Percentiles rank a stretch among this genome's conserved stretches.
phyloP scores from a whole-genome alignment of 495 filamentous ascomycete species.

The Pseudoneurospora amorphoporcata region DNA sequence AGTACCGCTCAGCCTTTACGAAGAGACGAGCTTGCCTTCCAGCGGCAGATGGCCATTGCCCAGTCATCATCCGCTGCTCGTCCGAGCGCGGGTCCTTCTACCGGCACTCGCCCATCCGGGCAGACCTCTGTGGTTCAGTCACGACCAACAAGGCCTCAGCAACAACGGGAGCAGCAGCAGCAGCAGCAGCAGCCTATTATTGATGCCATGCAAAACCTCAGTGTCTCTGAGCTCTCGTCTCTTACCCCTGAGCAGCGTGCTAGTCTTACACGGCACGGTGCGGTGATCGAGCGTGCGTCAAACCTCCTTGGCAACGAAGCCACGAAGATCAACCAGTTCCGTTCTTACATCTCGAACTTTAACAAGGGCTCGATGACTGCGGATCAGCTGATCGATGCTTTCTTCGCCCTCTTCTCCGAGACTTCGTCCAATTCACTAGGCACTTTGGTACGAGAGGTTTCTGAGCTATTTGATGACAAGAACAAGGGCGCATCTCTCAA shows the following conservation, averaged over 20 bases:
- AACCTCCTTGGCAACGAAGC: slow-evolving; percentile 67
- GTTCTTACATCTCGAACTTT: slow-evolving; percentile 64
- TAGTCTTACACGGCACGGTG: slow-evolving; percentile 60
- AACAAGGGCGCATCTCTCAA: slow-evolving; percentile 60
- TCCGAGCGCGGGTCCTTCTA: slow-evolving; percentile 69
- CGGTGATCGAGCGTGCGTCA: slow-evolving; percentile 75
- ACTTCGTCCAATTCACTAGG: slow-evolving; percentile 67
- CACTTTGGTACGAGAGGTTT: slow-evolving; percentile 83
- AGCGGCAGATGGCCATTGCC: slow-evolving; percentile 75
- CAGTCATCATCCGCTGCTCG: slow-evolving; percentile 19
- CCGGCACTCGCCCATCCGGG: slow-evolving; percentile 22
- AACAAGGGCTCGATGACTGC: slow-evolving; percentile 56
- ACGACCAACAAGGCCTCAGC: slow-evolving; percentile 13
- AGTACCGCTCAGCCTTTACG: slow-evolving; percentile 75
- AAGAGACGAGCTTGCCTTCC: slow-evolving; percentile 84
- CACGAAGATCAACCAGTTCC: slow-evolving; percentile 65
- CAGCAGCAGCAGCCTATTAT: slow-evolving; percentile 14
- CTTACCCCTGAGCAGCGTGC: slow-evolving; percentile 69
- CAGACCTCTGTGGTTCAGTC: slow-evolving; percentile 24
- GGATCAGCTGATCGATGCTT: slow-evolving; percentile 66
- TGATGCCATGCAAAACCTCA: slow-evolving; percentile 29
- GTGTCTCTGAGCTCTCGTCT: slow-evolving; percentile 28
- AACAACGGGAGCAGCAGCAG: slow-evolving; percentile 9
- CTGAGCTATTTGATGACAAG: slow-evolving; percentile 83
- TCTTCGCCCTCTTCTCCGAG: slow-evolving; percentile 70